Evolutionary conservation across 495 filamentous ascomycete genomes (phyloP), one percentile per base, ranked within the genome.

Genomic region (Letharia lupina): DNA sequence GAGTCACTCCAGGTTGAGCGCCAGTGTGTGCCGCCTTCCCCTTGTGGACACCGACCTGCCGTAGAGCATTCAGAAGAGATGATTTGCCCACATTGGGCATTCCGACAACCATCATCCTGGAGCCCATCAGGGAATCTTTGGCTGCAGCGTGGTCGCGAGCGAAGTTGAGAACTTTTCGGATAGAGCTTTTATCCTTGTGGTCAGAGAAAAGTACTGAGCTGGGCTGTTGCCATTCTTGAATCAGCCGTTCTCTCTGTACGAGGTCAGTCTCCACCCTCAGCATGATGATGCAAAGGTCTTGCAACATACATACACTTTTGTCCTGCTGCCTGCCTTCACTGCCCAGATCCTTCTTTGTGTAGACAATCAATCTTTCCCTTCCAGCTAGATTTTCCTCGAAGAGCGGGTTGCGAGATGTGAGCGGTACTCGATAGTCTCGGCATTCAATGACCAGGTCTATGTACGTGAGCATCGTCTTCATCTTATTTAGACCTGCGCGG

Each of bases 11-110:
- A 2, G 94, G 93, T 67, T 96, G 87, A 10, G 86, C 86, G 7
- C 95, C 95, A 1, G 92, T 96, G 62, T 78, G 78, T 58, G 92
- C 86, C 12, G 85, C 95, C 75, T 96, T 96, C 47, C 85, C 82
- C 65, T 87, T 85, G 23, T 80, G 75, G 65, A 89, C 79, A 56
- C 92, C 89, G 23, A 79, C 76, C 31, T 79, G 82, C 13, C 95
- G 88, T 48, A 98, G 80, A 39, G 88, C 82, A 75, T 98, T 98
- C 35, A 98, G 85, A 18, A 98, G 80, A 1, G 93, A 91, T 33
- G 90, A 95, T 76, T 98, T 86, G 28, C 84, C 94, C 0, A 94
- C 90, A 75, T 98, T 98, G 9, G 94, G 94, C 93, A 98, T 97
- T 39, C 94, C 94, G 23, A 97, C 92, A 1, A 98, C 84, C 74